Conservation (phyloP, 2,329 filamentous ascomycete species). For the Alternaria brassicae region DNA sequence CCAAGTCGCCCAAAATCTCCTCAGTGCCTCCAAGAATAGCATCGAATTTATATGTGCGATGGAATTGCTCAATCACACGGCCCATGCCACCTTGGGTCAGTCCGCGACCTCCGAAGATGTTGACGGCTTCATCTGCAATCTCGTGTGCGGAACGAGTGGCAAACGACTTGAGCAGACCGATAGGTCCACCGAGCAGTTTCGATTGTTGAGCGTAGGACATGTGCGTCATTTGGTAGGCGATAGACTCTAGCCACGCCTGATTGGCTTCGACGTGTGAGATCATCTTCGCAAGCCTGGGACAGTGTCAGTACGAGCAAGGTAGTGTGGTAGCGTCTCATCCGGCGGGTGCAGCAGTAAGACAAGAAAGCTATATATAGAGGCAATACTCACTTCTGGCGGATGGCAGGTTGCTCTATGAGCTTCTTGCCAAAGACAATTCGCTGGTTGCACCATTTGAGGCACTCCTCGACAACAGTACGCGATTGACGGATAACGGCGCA, state of each 20-base stretch:
- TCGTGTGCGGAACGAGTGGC: conserved; percentile 79
- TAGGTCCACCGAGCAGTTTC: conserved; percentile 77
- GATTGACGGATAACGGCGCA: conserved; percentile 69
- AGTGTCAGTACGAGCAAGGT: conserved; percentile 7
- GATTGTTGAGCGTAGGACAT: conserved; percentile 82
- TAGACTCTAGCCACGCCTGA: conserved; percentile 83
- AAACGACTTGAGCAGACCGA: conserved; percentile 82
- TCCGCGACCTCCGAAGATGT: conserved; percentile 84
- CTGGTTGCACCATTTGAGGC: conserved; percentile 87
- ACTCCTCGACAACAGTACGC: conserved; percentile 79
- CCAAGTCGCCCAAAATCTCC: conserved; percentile 81
- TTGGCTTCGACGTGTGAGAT: conserved; percentile 82
- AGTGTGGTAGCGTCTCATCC: conserved; percentile 2
- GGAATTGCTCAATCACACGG: conserved; percentile 80
- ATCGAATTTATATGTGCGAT: conserved; percentile 79
- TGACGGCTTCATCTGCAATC: conserved; percentile 81
- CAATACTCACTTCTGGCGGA: conserved; percentile 71
- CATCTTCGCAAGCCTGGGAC: conserved; percentile 76
- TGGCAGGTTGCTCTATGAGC: conserved; percentile 82
- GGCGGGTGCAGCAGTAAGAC: neutral
- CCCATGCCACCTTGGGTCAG: conserved; percentile 86
- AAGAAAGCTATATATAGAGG: neutral
- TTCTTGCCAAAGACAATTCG: conserved; percentile 83
- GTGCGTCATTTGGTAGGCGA: conserved; percentile 87
- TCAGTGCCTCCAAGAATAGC: conserved; percentile 76